Base-by-base conservation (phyloP, 2,329 filamentous ascomycete genomes). In the Seiridium cupressi region DNA sequence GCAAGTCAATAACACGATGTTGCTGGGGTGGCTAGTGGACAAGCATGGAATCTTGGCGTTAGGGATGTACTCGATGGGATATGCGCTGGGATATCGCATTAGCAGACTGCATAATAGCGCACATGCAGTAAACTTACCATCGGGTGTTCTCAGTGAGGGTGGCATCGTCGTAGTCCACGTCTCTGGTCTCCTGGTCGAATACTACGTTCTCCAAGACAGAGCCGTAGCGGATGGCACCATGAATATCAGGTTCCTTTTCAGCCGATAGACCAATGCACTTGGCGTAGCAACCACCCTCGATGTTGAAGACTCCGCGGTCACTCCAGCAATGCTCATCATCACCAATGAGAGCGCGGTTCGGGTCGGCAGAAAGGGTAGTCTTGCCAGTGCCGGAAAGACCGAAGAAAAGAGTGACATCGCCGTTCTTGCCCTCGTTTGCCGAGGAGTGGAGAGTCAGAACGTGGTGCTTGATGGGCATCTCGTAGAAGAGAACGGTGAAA, bases 321-420 rank as follows among this genome's bases (percentile, higher is more conserved):
- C 89, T 93, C 95, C 95, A 99, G 90, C 95, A 98, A 87, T 99
- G 95, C 89, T 99, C 95, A 75, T 99, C 95, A 72, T 99, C 95
- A 75, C 95, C 95, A 71, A 99, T 99, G 73, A 99, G 82, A 66
- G 91, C 89, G 75, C 95, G 93, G 84, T 97, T 96, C 71, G 93
- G 93, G 78, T 99, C 95, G 62, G 95, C 95, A 64, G 95, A 98
- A 63, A 99, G 84, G 3, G 95, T 99, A 55, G 95, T 99, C 90
- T 99, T 99, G 80, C 95, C 95, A 59, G 95, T 99, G 66, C 95
- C 95, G 18, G 95, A 99, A 57, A 99, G 89, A 77, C 95, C 95
- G 81, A 99, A 99, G 90, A 99, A 99, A 70, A 99, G 92, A 11
- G 95, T 98, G 61, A 99, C 95, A 73, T 99, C 95, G 67, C 95